Conservation (phyloP, 208 protist genomes). For the Naegleria fowleri region DNA sequence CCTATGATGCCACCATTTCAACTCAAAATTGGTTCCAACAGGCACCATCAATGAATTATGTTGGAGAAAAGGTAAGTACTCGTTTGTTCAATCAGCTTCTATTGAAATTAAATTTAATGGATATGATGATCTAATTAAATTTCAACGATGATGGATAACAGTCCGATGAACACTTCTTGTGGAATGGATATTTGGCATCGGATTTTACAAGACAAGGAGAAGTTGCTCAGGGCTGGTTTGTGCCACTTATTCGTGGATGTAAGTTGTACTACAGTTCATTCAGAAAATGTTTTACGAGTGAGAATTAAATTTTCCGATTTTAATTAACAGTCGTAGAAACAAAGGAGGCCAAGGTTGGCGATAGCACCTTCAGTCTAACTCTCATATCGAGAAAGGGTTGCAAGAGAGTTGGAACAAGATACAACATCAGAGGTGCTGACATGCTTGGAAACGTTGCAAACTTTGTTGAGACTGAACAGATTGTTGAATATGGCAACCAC, state of each 20-base stretch:
- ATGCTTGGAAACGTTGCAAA: constrained; percentile 62
- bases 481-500: constrained; percentile 49
- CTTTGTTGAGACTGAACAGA: constrained; percentile 72
- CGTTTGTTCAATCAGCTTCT: neutral
- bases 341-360: neutral
- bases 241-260: constrained; percentile 8
- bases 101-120: neutral
- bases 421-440: neutral
- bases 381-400: neutral
- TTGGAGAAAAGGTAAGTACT: neutral
- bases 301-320: neutral
- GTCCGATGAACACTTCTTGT: neutral
- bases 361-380: neutral
- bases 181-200: neutral
- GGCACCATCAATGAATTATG: neutral
- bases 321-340: neutral
- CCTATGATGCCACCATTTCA: neutral
- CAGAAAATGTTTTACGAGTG: neutral
- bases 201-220: neutral
- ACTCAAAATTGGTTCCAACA: constrained; percentile 13
- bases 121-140: neutral
- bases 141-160: neutral
- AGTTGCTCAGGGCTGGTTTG: neutral
- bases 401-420: constrained; percentile 5
- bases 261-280: neutral